Conservation (phyloP, 1,284 basidiomycete species). For the Malassezia furfur region DNA sequence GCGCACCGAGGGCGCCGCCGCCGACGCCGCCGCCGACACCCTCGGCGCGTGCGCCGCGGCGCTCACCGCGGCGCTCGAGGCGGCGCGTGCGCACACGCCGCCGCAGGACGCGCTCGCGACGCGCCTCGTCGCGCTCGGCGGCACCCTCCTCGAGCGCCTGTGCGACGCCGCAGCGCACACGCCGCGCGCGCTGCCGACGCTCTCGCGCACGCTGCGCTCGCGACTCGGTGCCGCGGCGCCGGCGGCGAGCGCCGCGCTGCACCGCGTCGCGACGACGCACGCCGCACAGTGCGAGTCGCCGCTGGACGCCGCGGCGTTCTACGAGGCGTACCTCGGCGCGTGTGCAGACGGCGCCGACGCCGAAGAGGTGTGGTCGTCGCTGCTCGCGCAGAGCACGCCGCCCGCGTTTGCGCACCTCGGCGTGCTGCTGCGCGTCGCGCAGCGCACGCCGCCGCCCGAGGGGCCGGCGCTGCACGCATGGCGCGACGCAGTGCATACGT, state of each 20-base stretch:
- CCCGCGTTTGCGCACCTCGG: neutral
- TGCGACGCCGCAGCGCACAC: neutral
- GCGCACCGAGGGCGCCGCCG: no score
- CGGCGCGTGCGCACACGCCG: neutral
- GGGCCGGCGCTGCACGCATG: neutral
- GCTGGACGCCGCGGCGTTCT: neutral
- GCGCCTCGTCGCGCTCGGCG: neutral
- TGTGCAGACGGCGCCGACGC: neutral
- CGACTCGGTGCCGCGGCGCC: neutral
- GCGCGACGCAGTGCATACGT: neutral
- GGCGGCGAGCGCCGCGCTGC: neutral
- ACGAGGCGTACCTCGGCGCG: conserved; percentile 7
- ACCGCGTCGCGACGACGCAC: neutral
- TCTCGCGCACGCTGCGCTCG: neutral
- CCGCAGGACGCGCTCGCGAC: neutral
- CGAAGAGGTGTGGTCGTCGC: neutral
- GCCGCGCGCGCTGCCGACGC: neutral
- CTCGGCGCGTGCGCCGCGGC: neutral
- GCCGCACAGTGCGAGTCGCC: neutral
- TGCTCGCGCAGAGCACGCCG: neutral
- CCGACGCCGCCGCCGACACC: neutral
- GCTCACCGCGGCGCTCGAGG: conserved; percentile 3
- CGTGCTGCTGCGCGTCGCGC: conserved; percentile 3
- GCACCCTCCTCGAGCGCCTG: neutral
- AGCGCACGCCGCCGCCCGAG: neutral